A percentile compares a stretch with the other conserved stretches of the same genome.
These are phyloP conservation scores for Laguncularia racemosa DNA, from an alignment of 345 rosid genomes.

Conservation along the genomic window DNA sequence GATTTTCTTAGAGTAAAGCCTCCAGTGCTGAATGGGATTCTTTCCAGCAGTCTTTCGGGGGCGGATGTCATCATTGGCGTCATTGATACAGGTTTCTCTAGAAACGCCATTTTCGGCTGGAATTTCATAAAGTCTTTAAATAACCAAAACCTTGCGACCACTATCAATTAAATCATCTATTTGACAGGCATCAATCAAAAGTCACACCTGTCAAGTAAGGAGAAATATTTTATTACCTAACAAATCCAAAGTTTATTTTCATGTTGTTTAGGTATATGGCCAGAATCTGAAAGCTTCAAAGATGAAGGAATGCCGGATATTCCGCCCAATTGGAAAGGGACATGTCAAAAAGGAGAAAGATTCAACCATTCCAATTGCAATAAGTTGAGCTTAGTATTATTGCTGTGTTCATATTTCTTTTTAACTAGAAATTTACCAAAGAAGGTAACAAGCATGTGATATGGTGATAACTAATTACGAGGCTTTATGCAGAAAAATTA, in stretches of 20 bases:
- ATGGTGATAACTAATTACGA: neutral
- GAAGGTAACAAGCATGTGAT: too few relatives aligned
- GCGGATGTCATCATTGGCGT: constrained; percentile 41
- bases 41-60: constrained; percentile 31
- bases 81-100: constrained; percentile 39
- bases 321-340: constrained; percentile 52
- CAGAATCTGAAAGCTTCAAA: constrained; percentile 47
- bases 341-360: constrained; percentile 42
- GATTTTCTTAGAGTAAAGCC: constrained; percentile 42
- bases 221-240: too few relatives aligned
- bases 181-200: too few relatives aligned
- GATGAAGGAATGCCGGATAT: constrained; percentile 36
- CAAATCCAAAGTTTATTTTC: neutral
- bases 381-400: constrained; percentile 11
- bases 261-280: constrained; percentile 47
- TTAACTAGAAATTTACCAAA: too few relatives aligned
- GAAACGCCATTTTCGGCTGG: neutral
- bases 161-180: too few relatives aligned
- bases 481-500: constrained; percentile 29
- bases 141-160: too few relatives aligned
- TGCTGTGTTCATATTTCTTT: neutral
- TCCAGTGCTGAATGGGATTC: constrained; percentile 23
- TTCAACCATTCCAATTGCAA: constrained; percentile 39
- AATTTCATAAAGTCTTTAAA: too few relatives aligned
- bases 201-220: too few relatives aligned